Base-by-base conservation (phyloP, 306 rosid species). In the Luffa acutangula region DNA sequence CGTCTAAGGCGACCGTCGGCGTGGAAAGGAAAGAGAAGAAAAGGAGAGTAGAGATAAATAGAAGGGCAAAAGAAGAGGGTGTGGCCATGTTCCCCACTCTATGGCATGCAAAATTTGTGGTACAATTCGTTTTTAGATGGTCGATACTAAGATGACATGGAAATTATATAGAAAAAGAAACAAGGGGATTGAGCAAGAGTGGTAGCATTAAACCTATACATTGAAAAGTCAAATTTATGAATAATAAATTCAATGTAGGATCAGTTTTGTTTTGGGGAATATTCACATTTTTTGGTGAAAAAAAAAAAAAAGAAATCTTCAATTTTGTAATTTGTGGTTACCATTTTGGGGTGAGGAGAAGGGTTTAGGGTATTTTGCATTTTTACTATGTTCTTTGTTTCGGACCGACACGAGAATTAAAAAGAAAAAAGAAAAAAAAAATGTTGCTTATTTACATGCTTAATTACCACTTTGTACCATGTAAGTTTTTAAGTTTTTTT, bases 1-100 rank as follows among this genome's bases (percentile, higher is more conserved):
- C 9, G 17, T 41, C 1, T 3, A 4, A 1, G 33, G 3, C 13
- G 9, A 18, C 7, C 17, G 9, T 12, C 21, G 36, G 13, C 18
- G 37, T 21, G 41, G 36, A 48, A 80, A 43, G 81, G 80, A 21
- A 81, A 34, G 53, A 81, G 11, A 63, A 73, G 20, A 39, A 31
- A 83, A 17, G 78, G 21, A 37, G 79, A 36, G 3, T 1, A 51
- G 33, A 75, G 21, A 52, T 2, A 52, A 75, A 33, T 17, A 48
- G 3, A 11, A 75, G 6, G 60, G 46, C 4, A 42, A n/a, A 31
- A 71, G 77, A 14, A 4, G 20, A 46, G 77, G 41, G 11, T 0
- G 9, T 10, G 52, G 77, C 77, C 77, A 71, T 71, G 8, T 70
- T 67, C 34, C 8, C 20, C 57, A 9, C 13, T 41, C 49, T 41